Conservation (phyloP, 805 yeast species). For the Komagataella mondaviorum region DNA sequence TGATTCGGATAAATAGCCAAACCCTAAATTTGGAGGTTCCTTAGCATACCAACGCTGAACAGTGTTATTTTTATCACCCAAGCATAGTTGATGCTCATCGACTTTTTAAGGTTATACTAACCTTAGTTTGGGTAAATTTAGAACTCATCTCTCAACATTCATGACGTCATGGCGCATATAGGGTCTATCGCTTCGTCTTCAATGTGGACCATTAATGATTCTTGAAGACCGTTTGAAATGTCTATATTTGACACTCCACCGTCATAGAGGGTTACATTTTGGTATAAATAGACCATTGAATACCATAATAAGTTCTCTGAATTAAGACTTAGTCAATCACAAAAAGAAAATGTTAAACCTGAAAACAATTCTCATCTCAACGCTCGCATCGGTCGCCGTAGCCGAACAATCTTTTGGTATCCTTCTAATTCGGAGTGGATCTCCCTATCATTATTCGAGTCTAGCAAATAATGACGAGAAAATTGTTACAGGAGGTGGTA, state of each 20-base stretch:
- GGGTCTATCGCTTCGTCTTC: neutral
- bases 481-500: neutral
- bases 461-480: constrained; percentile 2
- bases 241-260: neutral
- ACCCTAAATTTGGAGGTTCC: neutral
- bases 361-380: neutral
- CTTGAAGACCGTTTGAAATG: too few species aligned
- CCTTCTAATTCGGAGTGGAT: neutral
- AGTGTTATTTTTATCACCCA: neutral
- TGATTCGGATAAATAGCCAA: neutral
- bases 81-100: neutral
- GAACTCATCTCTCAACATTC: neutral
- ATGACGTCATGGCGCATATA: neutral
- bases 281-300: neutral
- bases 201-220: neutral
- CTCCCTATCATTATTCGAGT: neutral
- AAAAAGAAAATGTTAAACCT: neutral
- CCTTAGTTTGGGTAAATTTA: neutral
- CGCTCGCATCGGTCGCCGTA: neutral
- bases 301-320: neutral
- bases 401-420: neutral
- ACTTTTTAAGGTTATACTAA: neutral
- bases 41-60: neutral
- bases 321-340: neutral
- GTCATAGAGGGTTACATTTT: neutral